Percentiles rank a stretch among this genome's conserved stretches.
Conservation (phyloP, 768 basidiomycete species). For the Tulasnella sp. region DNA sequence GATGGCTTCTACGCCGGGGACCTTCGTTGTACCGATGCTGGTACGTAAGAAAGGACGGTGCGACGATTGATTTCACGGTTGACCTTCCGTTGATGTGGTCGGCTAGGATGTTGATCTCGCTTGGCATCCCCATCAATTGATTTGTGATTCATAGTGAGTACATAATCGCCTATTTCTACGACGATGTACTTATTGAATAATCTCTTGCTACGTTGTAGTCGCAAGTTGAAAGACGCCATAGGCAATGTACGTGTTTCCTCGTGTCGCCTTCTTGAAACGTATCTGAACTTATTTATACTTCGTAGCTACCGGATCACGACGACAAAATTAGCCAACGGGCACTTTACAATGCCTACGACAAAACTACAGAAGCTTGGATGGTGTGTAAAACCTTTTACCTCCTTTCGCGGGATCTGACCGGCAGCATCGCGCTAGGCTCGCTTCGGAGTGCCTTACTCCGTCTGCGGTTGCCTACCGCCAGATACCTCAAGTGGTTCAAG, state of each 20-base stretch:
- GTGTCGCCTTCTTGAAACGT: no score
- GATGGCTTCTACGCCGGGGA: slow-evolving; percentile 11
- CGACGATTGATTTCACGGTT: no score
- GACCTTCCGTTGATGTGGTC: no score
- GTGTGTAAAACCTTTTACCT: no score
- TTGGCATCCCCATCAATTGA: slow-evolving; percentile 24
- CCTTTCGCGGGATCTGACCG: no score
- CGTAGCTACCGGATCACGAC: slow-evolving; percentile 34
- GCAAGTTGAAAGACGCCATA: no score
- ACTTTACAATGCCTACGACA: slow-evolving; percentile 42
- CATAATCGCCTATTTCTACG: neutral
- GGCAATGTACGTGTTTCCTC: no score
- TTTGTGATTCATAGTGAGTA: slow-evolving; percentile 6
- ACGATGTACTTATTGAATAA: no score
- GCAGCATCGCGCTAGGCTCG: slow-evolving; percentile 33
- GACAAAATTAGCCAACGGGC: slow-evolving; percentile 43
- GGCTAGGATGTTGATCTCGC: slow-evolving; percentile 21
- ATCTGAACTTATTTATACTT: no score
- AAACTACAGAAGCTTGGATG: slow-evolving; percentile 44
- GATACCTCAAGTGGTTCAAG: neutral
- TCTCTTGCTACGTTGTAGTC: no score
- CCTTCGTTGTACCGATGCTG: slow-evolving; percentile 22
- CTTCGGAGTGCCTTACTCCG: slow-evolving; percentile 46
- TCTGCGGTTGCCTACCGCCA: slow-evolving; percentile 52
- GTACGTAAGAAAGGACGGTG: no score